Percentiles rank a stretch among this genome's conserved stretches.
phyloP scores from a whole-genome alignment of 106 monocot species.

The Phalaenopsis equestris region DNA sequence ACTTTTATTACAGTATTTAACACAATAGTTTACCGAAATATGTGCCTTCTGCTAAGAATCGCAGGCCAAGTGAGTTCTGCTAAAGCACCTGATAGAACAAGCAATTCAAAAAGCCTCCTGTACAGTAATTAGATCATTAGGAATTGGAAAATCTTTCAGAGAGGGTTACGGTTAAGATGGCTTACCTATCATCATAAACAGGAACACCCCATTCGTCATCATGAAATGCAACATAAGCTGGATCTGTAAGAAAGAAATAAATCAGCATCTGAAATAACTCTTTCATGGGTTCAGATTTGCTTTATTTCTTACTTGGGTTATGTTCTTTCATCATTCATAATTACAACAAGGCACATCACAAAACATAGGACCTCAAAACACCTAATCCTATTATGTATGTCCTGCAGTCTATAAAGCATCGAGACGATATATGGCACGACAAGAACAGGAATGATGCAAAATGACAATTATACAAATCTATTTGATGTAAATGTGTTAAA shows the following conservation, averaged over 20 bases:
- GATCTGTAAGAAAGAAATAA: not conserved
- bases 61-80: constrained; percentile 10
- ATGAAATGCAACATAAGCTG: constrained; percentile 51
- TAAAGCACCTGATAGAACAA: constrained; percentile 15
- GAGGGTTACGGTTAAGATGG: not conserved
- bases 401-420: no score
- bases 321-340: not conserved
- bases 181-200: constrained; percentile 68
- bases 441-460: no score
- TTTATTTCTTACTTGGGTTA: not conserved
- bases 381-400: not conserved
- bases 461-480: no score
- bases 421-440: no score
- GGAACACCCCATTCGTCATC: constrained; percentile 82
- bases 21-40: constrained; percentile 18
- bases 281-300: not conserved
- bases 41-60: constrained; percentile 20
- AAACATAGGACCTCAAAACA: not conserved
- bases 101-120: constrained; percentile 38
- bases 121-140: constrained; percentile 12
- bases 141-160: constrained; percentile 2
- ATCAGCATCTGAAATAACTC: not conserved
- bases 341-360: not conserved
- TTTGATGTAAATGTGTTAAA: no score
- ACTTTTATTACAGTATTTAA: not conserved